Evolutionary conservation across 345 rosid species (phyloP).

Genomic region (Alliaria petiolata): DNA sequence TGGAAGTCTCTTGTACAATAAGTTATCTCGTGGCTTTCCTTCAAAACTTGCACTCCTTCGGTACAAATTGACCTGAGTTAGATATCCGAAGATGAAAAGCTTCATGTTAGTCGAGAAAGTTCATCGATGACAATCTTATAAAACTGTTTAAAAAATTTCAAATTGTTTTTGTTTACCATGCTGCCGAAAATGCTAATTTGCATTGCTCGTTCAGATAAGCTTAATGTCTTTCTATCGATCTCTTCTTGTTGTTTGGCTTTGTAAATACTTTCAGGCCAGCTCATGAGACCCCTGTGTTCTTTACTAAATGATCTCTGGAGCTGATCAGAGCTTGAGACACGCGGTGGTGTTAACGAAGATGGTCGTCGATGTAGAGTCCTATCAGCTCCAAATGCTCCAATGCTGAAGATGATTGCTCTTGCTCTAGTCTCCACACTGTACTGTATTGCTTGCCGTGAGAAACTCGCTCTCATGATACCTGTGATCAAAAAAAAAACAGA

Average conservation of each 20-base stretch:
- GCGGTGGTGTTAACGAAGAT: slow-evolving; percentile 43
- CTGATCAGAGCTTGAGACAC: slow-evolving; percentile 42
- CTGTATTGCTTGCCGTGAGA: slow-evolving; percentile 47
- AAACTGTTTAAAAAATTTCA: not conserved
- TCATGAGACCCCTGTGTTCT: slow-evolving; percentile 55
- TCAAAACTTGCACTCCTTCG: slow-evolving; percentile 39
- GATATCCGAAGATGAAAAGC: not conserved
- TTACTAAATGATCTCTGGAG: slow-evolving; percentile 45
- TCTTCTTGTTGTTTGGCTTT: slow-evolving; percentile 33
- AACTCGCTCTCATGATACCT: slow-evolving; percentile 40
- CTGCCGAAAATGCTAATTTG: slow-evolving; percentile 75
- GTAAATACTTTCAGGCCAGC: slow-evolving; percentile 65
- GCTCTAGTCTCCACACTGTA: slow-evolving; percentile 79
- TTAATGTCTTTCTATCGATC: slow-evolving; percentile 29
- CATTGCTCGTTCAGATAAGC: slow-evolving; percentile 76
- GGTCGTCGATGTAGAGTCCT: slow-evolving; percentile 38
- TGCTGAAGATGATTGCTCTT: slow-evolving; percentile 63
- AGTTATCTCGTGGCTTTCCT: slow-evolving; percentile 41
- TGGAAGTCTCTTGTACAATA: slow-evolving; percentile 37
- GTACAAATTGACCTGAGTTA: slow-evolving; percentile 47
- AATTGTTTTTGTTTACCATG: slow-evolving; percentile 42
- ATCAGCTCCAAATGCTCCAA: slow-evolving; percentile 51
- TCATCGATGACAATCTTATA: not conserved
- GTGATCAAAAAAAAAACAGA: not conserved
- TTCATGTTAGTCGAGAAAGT: not conserved